Base-by-base conservation (phyloP, 208 protist genomes). In the Leishmania mexicana region DNA sequence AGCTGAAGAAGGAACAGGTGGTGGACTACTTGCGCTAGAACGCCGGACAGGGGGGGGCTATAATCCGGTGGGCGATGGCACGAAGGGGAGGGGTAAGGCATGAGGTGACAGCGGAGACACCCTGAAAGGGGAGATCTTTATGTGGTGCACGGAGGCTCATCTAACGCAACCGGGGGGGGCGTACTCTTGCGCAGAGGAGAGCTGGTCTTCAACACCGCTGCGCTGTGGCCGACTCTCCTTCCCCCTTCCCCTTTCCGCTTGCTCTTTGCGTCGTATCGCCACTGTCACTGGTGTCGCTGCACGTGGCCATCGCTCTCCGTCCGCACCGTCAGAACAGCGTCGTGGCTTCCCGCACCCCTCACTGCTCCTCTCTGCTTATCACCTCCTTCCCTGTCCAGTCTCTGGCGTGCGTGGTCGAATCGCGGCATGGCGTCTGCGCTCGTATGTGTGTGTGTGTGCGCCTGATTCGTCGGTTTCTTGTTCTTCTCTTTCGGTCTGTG, bases 1-100 rank as follows among this genome's bases (percentile, higher is more conserved):
- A 95, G 84, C 85, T 98, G 47, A 89, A 87, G 75, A 95, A 98
- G 80, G 96, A 98, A 71, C 88, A 93, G 60, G 67, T 60, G 45
- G 78, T 74, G 7, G 85, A 93, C 21, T 81, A 75, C 62, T 75
- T 58, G 49, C 84, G 67, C 24, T 81, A 76, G 73, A 76, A 8
- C 40, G 28, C 8, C 49, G 64, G 60, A 11, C 5, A 57, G 35
- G 28, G 64, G 45, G 21, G 40, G 17, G 65, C 40, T 73, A 51
- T 42, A 49, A 73, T 73, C 15, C 21, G 10, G 67, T 35, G 42
- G 40, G 67, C 10, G 10, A 13, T 65, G 19, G 7, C 5, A 35
- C 3, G 60, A 35, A 15, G 60, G 11, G 31, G n/a, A 21, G 1
- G 64, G 31, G 42, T 15, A n/a, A 35, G 35, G 28, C 42, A 54